phyloP scores from a whole-genome alignment of 2,329 filamentous ascomycete species.

The Neodidymelliopsis sp. region DNA sequence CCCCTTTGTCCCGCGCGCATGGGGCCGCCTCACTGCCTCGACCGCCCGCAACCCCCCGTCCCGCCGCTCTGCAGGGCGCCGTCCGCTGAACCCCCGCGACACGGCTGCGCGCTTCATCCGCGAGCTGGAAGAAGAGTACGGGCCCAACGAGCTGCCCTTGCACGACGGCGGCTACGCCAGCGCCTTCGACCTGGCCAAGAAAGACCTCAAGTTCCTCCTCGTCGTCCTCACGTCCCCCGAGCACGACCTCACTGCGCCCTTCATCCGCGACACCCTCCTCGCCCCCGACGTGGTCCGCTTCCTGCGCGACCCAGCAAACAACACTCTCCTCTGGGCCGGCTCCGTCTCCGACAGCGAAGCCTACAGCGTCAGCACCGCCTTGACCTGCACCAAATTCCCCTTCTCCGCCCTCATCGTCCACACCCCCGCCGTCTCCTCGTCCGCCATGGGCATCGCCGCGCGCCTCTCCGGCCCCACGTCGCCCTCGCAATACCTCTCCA shows the following conservation, averaged over 20 bases:
- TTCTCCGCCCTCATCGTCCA: constrained; percentile 87
- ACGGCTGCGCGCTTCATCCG: constrained; percentile 87
- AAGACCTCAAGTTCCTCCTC: constrained; percentile 89
- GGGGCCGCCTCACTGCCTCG: constrained; percentile 61
- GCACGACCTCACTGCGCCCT: constrained; percentile 87
- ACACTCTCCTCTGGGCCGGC: constrained; percentile 89
- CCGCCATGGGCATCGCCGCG: constrained; percentile 89
- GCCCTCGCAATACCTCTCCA: constrained; percentile 74
- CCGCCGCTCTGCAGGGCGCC: constrained; percentile 68
- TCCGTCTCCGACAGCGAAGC: constrained; percentile 93
- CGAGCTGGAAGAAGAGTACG: constrained; percentile 95
- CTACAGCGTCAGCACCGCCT: constrained; percentile 87
- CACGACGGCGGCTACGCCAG: constrained; percentile 91
- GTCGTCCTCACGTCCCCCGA: constrained; percentile 89
- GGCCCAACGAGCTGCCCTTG: constrained; percentile 74
- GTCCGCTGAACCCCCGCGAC: constrained; percentile 83
- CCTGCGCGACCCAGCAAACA: constrained; percentile 76
- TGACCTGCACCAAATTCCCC: constrained; percentile 91
- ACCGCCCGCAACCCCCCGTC: constrained; percentile 51
- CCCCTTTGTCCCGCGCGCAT: constrained; percentile 76
- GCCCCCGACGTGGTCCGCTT: constrained; percentile 76
- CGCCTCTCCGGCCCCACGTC: constrained; percentile 77
- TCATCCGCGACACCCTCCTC: constrained; percentile 83
- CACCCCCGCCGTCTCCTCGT: constrained; percentile 82
- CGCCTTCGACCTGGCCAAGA: constrained; percentile 87